Evolutionary conservation across 179 eudicot species (phyloP).

Genomic region (Beta macrorhiza): DNA sequence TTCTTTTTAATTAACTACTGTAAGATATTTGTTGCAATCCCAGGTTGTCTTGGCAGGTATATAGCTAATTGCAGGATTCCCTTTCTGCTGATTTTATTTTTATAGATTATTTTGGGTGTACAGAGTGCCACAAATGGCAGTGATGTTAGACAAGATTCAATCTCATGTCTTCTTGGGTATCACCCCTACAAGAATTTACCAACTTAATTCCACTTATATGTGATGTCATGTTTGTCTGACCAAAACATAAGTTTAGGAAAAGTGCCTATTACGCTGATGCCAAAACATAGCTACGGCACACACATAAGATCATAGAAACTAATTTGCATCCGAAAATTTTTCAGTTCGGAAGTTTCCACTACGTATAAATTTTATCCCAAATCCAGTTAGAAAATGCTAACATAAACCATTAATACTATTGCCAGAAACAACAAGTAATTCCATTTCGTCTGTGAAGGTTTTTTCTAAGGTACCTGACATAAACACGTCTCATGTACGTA

Average conservation of each 20-base stretch:
- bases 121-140: too few species aligned
- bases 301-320: background rate
- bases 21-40: background rate
- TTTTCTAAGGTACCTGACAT: conserved; percentile 51
- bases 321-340: background rate
- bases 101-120: too few species aligned
- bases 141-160: too few species aligned
- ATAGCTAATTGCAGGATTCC: background rate
- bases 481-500: conserved; percentile 92
- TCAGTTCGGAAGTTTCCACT: background rate
- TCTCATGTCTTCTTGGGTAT: too few species aligned
- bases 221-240: conserved; percentile 1
- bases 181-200: too few species aligned
- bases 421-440: background rate
- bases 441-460: background rate
- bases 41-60: background rate
- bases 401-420: background rate
- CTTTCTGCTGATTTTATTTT: background rate
- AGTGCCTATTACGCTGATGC: background rate
- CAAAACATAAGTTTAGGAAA: background rate
- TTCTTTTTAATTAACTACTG: background rate
- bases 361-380: background rate
- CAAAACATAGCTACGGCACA: background rate
- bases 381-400: background rate
- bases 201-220: background rate